Conservation (phyloP, 371 early-diverging fungal species). For the Saksenaea vasiformis region DNA sequence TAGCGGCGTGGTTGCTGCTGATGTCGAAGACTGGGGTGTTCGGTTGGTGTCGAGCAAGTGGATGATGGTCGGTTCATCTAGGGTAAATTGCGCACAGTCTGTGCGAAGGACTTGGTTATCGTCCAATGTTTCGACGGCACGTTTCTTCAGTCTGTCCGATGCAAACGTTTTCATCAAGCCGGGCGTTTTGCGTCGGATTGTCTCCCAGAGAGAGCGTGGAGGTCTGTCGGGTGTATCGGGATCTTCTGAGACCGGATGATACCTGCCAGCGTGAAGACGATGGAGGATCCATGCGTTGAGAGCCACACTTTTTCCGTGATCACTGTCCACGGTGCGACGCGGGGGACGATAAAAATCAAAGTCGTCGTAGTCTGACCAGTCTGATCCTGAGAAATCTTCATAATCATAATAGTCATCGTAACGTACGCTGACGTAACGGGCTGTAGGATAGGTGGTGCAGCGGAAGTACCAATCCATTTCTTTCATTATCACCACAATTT, state of each 20-base stretch:
- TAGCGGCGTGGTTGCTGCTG: too few species aligned
- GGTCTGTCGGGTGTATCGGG: not conserved
- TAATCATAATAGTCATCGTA: not conserved
- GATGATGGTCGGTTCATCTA: not conserved
- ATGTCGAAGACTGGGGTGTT: too few species aligned
- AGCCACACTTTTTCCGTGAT: not conserved
- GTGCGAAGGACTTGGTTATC: not conserved
- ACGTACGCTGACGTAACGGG: constrained; percentile 16
- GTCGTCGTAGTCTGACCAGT: not conserved
- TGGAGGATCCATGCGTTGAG: not conserved
- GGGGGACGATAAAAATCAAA: not conserved
- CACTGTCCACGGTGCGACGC: not conserved
- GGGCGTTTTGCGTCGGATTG: not conserved
- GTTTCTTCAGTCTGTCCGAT: not conserved
- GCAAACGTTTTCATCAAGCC: not conserved
- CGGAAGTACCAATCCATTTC: constrained; percentile 16
- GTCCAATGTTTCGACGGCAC: not conserved
- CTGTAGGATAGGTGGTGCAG: constrained; percentile 9
- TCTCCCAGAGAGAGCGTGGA: not conserved
- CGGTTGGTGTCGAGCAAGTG: not conserved
- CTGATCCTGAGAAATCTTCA: not conserved
- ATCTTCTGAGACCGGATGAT: not conserved
- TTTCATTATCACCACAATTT: constrained; percentile 9
- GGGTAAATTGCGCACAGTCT: not conserved
- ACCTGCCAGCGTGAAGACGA: not conserved